Evolutionary conservation across 2,329 filamentous ascomycete species (phyloP).

Genomic region (Pseudogymnoascus destructans): DNA sequence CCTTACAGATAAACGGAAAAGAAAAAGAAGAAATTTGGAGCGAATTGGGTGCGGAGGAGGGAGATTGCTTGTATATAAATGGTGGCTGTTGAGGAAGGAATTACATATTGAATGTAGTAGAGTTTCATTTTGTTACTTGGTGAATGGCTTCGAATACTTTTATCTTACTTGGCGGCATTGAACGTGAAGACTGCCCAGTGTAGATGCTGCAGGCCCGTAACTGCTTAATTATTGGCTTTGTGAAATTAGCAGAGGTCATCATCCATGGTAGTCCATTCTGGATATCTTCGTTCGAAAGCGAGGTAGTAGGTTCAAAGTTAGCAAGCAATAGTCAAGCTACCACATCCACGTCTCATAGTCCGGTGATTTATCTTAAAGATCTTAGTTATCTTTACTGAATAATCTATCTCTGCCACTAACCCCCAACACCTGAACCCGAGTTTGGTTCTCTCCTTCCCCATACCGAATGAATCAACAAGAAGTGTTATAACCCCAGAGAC

Average conservation of each 20-base stretch:
- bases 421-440: neutral
- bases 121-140: slow-evolving; percentile 5
- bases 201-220: neutral
- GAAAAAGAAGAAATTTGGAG: neutral
- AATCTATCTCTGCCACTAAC: neutral
- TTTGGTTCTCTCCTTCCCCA: neutral
- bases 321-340: neutral
- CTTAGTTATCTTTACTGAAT: neutral
- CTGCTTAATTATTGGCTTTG: neutral
- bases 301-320: neutral
- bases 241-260: neutral
- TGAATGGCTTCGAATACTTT: neutral
- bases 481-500: neutral
- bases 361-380: neutral
- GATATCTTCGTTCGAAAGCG: neutral
- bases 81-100: neutral
- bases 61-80: slow-evolving; percentile 7
- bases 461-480: neutral
- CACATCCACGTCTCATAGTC: neutral
- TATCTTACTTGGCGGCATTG: neutral
- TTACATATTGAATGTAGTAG: slow-evolving; percentile 4
- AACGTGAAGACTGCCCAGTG: neutral
- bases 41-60: neutral
- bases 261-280: neutral
- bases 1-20: slow-evolving; percentile 60